Conservation (phyloP, 257 asterid species). For the Salvia splendens region DNA sequence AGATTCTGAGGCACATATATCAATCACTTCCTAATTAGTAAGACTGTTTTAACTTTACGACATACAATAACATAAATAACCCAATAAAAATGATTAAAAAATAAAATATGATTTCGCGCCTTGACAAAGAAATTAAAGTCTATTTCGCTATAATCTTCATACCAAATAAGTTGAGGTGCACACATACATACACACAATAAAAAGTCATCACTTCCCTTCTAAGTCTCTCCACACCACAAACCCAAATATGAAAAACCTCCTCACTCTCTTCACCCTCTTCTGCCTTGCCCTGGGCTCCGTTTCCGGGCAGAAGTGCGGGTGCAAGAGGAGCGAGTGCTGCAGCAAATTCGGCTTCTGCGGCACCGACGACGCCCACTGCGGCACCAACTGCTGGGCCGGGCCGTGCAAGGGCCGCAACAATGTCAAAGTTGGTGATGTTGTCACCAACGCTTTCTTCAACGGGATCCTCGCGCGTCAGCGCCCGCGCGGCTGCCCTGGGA, state of each 20-base stretch:
- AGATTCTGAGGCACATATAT: no score
- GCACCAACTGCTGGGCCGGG: constrained; percentile 20
- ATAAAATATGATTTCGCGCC: no score
- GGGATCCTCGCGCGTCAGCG: background rate
- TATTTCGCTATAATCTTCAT: background rate
- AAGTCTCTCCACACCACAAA: background rate
- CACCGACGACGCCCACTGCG: constrained; percentile 16
- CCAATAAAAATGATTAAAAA: no score
- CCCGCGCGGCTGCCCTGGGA: background rate
- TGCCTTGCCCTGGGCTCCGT: background rate
- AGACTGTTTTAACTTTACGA: no score
- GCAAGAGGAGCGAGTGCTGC: constrained; percentile 18
- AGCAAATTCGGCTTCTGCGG: constrained; percentile 13
- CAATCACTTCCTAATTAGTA: no score
- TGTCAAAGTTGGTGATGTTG: constrained; percentile 1
- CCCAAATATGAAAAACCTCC: background rate
- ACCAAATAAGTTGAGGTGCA: background rate
- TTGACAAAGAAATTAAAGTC: no score
- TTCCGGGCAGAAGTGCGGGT: constrained; percentile 22
- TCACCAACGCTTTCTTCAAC: constrained; percentile 7
- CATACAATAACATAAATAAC: no score
- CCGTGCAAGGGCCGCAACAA: constrained; percentile 9
- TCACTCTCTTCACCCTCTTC: background rate
- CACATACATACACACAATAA: background rate
- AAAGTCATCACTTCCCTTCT: background rate